phyloP scores from a whole-genome alignment of 305 asterid species.

The Euphrasia arctica region DNA sequence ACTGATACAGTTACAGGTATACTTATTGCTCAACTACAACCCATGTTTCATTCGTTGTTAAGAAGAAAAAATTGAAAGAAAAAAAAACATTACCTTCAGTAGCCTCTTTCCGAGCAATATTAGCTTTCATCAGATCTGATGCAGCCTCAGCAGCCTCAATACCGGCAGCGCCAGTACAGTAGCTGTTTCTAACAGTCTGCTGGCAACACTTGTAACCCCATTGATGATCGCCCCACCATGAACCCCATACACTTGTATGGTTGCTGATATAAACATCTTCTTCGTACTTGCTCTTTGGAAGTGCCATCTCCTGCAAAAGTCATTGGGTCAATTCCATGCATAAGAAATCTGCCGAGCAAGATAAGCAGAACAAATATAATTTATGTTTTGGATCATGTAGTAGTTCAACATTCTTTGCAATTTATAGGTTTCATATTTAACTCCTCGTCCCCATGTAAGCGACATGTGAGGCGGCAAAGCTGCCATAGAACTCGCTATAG shows the following conservation, averaged over 20 bases:
- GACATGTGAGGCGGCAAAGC: too few relatives aligned
- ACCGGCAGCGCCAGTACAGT: conserved; percentile 98
- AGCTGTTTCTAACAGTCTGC: conserved; percentile 82
- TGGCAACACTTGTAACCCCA: conserved; percentile 99
- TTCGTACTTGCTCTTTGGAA: conserved; percentile 93
- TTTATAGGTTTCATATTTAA: not conserved
- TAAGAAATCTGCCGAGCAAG: conserved; percentile 3
- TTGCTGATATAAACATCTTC: conserved; percentile 81
- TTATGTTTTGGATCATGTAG: not conserved
- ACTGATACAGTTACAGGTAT: not conserved
- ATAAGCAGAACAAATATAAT: not conserved
- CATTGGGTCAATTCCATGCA: conserved; percentile 23
- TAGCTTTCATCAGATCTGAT: conserved; percentile 88
- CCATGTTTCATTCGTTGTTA: not conserved
- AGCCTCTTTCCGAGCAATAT: conserved; percentile 91
- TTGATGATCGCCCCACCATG: conserved; percentile 97
- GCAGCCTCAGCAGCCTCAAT: conserved; percentile 98
- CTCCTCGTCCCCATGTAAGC: not conserved
- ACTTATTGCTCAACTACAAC: not conserved
- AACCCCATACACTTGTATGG: conserved; percentile 95
- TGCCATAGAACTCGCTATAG: not conserved
- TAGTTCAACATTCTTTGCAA: not conserved
- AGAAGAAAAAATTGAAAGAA: not conserved
- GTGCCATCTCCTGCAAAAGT: conserved; percentile 60
- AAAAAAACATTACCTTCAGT: conserved; percentile 52